phyloP scores from a whole-genome alignment of 2,329 filamentous ascomycete genomes.

The Fusarium nygamai region DNA sequence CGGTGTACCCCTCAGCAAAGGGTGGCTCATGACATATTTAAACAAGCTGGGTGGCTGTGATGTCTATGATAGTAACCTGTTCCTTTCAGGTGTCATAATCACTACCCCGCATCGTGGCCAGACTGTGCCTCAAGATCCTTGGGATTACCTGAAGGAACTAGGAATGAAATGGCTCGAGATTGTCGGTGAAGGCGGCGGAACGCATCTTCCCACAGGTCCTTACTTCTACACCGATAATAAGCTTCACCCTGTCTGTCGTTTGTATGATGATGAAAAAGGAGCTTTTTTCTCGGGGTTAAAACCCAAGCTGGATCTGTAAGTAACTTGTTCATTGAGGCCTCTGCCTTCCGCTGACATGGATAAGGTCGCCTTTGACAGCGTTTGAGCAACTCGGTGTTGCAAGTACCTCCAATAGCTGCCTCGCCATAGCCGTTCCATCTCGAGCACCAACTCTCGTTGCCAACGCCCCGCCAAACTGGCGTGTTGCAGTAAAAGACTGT shows the following conservation, averaged over 20 bases:
- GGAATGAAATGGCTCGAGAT: not conserved
- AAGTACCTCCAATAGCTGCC: not conserved
- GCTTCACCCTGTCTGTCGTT: accelerated
- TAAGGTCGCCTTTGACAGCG: accelerated
- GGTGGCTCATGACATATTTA: accelerated
- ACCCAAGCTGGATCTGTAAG: not conserved
- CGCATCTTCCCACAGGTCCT: not conserved
- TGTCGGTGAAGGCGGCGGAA: not conserved
- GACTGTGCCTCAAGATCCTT: not conserved
- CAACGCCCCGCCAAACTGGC: no score
- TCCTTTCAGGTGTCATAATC: not conserved
- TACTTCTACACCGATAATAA: accelerated
- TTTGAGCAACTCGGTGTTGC: not conserved
- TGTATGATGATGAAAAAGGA: not conserved
- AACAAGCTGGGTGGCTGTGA: not conserved
- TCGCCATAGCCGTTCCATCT: not conserved
- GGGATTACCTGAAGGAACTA: no score
- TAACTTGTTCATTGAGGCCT: accelerated
- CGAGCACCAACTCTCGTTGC: not conserved
- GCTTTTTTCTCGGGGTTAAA: not conserved
- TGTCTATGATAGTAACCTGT: not conserved
- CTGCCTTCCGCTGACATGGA: not conserved
- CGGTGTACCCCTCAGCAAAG: accelerated
- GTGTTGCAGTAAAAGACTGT: not conserved
- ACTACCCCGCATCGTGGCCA: no score